Conservation (phyloP, 768 basidiomycete species). For the Coprinellus micaceus region DNA sequence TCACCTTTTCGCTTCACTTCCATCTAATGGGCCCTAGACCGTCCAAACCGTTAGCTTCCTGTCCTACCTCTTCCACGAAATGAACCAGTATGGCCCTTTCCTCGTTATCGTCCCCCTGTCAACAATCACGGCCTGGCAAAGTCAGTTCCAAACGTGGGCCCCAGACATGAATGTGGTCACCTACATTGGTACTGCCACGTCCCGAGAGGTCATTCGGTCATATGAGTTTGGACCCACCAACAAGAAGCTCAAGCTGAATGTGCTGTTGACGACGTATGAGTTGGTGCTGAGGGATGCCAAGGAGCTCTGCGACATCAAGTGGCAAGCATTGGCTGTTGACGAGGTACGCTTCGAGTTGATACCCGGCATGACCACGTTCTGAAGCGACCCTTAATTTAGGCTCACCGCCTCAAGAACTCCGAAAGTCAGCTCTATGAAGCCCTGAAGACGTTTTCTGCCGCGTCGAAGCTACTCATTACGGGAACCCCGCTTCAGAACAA, state of each 20-base stretch:
- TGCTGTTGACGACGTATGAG: conserved; percentile 95
- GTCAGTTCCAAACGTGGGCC: conserved; percentile 91
- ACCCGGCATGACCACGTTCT: neutral
- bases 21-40: conserved; percentile 47
- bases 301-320: conserved; percentile 90
- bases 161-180: conserved; percentile 96
- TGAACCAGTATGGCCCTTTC: conserved; percentile 94
- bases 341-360: conserved; percentile 55
- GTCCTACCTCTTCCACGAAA: conserved; percentile 89
- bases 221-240: conserved; percentile 88
- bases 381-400: conserved; percentile 40
- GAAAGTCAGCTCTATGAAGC: conserved; percentile 98
- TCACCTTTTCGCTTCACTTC: neutral
- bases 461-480: conserved; percentile 93
- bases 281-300: conserved; percentile 85
- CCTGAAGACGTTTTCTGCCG: conserved; percentile 80
- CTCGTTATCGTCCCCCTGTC: conserved; percentile 97
- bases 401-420: conserved; percentile 96
- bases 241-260: conserved; percentile 95
- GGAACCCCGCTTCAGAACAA: conserved; percentile 99
- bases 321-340: conserved; percentile 95
- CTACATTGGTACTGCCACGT: conserved; percentile 85
- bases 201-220: conserved; percentile 86
- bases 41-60: conserved; percentile 96
- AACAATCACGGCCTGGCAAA: conserved; percentile 98